Evolutionary conservation across 2,329 filamentous ascomycete species (phyloP).

Genomic region (Nothophoma quercina): DNA sequence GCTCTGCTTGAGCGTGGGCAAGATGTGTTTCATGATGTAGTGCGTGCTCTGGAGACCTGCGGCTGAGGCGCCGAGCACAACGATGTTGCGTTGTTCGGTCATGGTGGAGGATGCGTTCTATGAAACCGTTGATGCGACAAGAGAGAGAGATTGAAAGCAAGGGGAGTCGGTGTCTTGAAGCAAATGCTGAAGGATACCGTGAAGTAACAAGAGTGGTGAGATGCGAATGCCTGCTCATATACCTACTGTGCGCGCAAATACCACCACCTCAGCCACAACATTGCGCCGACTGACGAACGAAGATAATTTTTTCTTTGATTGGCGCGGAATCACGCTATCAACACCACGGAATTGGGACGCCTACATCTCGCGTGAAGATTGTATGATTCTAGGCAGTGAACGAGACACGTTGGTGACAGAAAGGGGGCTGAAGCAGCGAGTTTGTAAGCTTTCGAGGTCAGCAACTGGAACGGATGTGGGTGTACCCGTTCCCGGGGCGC

Average conservation of each 20-base stretch:
- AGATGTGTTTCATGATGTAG: conserved; percentile 46
- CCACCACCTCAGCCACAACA: background rate
- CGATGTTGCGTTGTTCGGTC: conserved; percentile 45
- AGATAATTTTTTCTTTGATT: background rate
- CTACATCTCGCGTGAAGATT: background rate
- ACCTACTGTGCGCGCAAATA: background rate
- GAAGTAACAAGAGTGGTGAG: background rate
- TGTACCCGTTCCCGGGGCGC: background rate
- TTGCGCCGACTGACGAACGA: conserved; percentile 7
- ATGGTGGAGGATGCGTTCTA: conserved; percentile 22
- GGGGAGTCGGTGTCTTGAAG: background rate
- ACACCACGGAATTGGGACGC: background rate
- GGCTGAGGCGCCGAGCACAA: conserved; percentile 44
- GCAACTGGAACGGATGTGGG: conserved; percentile 1
- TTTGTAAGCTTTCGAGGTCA: conserved; percentile 13
- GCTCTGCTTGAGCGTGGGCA: conserved; percentile 42
- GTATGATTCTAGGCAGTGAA: background rate
- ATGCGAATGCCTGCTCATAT: background rate
- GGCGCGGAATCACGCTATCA: conserved; percentile 1
- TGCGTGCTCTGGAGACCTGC: conserved; percentile 43
- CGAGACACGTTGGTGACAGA: background rate
- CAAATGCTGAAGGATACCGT: background rate
- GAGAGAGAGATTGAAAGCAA: background rate
- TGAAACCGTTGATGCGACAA: background rate
- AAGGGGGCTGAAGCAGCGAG: background rate